Evolutionary conservation across 2,329 filamentous ascomycete genomes (phyloP).

Genomic region (Stemphylium vesicarium): DNA sequence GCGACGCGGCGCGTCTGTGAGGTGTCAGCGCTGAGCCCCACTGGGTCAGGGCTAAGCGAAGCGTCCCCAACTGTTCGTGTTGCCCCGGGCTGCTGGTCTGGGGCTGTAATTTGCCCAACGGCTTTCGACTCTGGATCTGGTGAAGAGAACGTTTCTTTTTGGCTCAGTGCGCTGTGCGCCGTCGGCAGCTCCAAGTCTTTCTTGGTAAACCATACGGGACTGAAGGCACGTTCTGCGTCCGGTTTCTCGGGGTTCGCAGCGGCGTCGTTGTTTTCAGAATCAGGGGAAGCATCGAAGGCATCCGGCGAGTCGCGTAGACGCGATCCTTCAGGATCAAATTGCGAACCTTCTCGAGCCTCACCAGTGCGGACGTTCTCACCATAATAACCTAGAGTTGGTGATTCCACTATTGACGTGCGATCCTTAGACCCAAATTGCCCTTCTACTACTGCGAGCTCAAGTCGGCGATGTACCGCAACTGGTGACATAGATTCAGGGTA

Average conservation of each 20-base stretch:
- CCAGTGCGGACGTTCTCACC: too few species aligned
- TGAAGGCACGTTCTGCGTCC: conserved; percentile 4
- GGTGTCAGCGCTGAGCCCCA: conserved; percentile 18
- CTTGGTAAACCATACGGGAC: conserved; percentile 17
- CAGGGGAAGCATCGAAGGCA: conserved; percentile 23
- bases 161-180: background rate
- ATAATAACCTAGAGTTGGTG: too few species aligned
- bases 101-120: conserved; percentile 1
- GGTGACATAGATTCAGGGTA: background rate
- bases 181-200: conserved; percentile 19
- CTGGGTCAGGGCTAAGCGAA: conserved; percentile 16
- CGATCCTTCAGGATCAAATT: background rate
- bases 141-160: background rate
- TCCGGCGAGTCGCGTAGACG: conserved; percentile 33
- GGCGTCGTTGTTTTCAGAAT: conserved; percentile 14
- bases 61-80: conserved; percentile 12
- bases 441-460: background rate
- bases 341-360: background rate
- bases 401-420: too few species aligned
- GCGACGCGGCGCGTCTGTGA: conserved; percentile 23
- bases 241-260: background rate
- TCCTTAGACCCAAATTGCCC: background rate
- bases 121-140: conserved; percentile 2
- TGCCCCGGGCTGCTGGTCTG: conserved; percentile 4
- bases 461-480: background rate